Evolutionary conservation across 2,329 filamentous ascomycete species (phyloP).

Genomic region (Cordyceps farinosa): DNA sequence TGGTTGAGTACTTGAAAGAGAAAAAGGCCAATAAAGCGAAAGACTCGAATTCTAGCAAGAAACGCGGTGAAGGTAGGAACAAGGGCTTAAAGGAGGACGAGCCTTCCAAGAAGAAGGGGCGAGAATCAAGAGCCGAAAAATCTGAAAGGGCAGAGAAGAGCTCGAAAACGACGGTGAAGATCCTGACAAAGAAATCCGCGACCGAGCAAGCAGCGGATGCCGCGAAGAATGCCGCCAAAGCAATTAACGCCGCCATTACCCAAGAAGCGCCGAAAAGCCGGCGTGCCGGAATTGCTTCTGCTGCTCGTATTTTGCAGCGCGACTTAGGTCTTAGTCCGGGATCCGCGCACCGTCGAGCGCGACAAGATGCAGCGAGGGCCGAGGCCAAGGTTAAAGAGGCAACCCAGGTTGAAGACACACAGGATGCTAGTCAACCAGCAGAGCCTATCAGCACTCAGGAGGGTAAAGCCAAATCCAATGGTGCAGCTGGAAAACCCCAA

Average conservation of each 20-base stretch:
- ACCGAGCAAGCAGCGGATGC: conserved; percentile 47
- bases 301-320: conserved; percentile 62
- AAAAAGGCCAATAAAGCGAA: conserved; percentile 77
- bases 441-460: neutral
- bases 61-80: conserved; percentile 48
- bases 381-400: conserved; percentile 36
- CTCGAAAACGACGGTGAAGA: conserved; percentile 58
- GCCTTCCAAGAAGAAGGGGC: conserved; percentile 58
- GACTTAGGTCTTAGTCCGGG: conserved; percentile 63
- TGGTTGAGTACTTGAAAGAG: conserved; percentile 86
- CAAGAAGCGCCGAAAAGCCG: conserved; percentile 51
- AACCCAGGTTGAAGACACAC: neutral
- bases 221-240: conserved; percentile 40
- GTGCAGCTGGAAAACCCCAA: conserved; percentile 13
- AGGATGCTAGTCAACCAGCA: neutral
- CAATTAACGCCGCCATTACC: conserved; percentile 28
- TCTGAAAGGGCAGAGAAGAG: neutral
- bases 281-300: conserved; percentile 58
- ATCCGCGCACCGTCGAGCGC: conserved; percentile 58
- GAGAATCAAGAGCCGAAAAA: conserved; percentile 48
- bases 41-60: conserved; percentile 47
- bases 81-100: conserved; percentile 50
- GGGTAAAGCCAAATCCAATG: conserved; percentile 23
- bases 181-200: conserved; percentile 57
- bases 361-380: conserved; percentile 55